Evolutionary conservation across 805 yeast species (phyloP), one percentile per base, ranked within the genome.

Genomic region (Nakazawaea wyomingensis): DNA sequence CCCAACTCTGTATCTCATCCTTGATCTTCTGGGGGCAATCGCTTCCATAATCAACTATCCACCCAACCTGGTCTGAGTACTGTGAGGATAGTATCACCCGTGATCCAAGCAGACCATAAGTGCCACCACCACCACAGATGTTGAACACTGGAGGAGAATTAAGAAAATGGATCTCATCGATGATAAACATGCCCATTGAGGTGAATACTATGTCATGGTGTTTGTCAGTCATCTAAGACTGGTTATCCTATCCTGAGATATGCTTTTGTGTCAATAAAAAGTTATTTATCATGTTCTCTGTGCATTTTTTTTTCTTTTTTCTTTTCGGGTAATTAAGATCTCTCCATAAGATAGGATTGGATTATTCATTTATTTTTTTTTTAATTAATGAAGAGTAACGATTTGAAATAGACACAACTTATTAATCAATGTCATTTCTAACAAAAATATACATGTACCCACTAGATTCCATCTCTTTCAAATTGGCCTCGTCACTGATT

Each of bases 81-180:
- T 48, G 48, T 0, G 54, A 45, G 0, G 76, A 71, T 7, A 75
- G 55, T 1, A 78, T 66, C 39, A 85, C 66, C 19, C 90, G 65
- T 0, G 87, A 80, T 0, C 96, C 96, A 13, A 84, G 64, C 1
- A 80, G 74, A 2, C 89, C 89, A 58, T 74, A 90, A 1, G 91
- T 76, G 0, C 95, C 96, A 2, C 90, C 98, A 2, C 98, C 98
- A 0, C 98, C 98, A 37, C 86, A 68, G 6, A 90, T 69, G 56
- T 85, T 59, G 48, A 53, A 57, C 50, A 65, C 68, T 19, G 64
- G 52, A 32, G 45, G 49, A 50, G 60, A 51, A 39, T 60, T 57
- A 0, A 76, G 71, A 53, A 76, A 80, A 44, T 76, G 80, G 51
- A 89, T 86, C 50, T 87, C 96, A 60, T 90, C 98, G 14, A 90